These are phyloP conservation scores for Zoysia pacifica DNA, from an alignment of 176 grass and related monocot genomes.

Conservation along the genomic window DNA sequence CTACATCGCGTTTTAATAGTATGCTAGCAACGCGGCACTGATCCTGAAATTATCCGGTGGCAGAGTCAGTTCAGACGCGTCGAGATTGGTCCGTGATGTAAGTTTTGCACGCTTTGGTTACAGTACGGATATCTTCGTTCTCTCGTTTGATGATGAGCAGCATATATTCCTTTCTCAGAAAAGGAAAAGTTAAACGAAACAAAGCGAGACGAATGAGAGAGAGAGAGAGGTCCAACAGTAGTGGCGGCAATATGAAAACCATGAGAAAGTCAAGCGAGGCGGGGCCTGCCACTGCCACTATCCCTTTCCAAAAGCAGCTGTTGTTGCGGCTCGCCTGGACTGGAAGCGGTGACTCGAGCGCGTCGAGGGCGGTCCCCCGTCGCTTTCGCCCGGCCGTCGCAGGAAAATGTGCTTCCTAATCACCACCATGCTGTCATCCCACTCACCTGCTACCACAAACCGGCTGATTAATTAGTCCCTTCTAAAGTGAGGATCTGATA, in stretches of 20 bases:
- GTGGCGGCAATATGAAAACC: too few species aligned
- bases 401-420: not conserved
- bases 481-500: not conserved
- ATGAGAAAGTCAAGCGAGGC: not conserved
- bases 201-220: not conserved
- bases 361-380: not conserved
- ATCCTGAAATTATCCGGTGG: not conserved
- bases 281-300: not conserved
- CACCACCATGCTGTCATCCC: not conserved
- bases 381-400: not conserved
- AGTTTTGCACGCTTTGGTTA: too few species aligned
- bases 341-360: conserved; percentile 61
- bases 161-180: not conserved
- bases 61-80: too few species aligned
- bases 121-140: not conserved
- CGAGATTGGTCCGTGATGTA: too few species aligned
- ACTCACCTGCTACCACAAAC: not conserved
- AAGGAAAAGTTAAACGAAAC: not conserved
- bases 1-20: too few species aligned
- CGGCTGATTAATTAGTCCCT: too few species aligned
- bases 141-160: conserved; percentile 18
- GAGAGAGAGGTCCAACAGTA: conserved; percentile 13
- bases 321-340: not conserved
- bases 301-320: conserved; percentile 17
- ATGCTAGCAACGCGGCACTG: too few species aligned